A percentile compares a stretch with the other conserved stretches of the same genome.
Evolutionary conservation across 495 filamentous ascomycete genomes (phyloP).

Genomic region (Cercophora newfieldiana): DNA sequence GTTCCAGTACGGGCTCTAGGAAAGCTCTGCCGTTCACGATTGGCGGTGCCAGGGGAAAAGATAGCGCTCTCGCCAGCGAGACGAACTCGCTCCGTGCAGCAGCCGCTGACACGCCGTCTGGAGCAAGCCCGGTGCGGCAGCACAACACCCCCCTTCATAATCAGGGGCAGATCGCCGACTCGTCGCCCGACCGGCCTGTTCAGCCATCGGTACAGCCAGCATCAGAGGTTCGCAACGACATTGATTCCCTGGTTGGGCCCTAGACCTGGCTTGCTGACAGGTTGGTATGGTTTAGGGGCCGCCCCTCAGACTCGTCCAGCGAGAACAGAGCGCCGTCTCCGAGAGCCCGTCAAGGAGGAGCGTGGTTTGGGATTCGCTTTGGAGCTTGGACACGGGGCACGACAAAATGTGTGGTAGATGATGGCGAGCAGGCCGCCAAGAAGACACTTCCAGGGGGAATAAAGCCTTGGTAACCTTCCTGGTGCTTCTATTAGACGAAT

Average conservation of each 20-base stretch:
- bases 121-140: slow-evolving; percentile 40
- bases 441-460: no score
- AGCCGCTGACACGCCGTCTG: slow-evolving; percentile 37
- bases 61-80: slow-evolving; percentile 49
- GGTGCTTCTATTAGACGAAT: not conserved
- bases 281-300: slow-evolving; percentile 23
- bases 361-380: slow-evolving; percentile 57
- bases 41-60: slow-evolving; percentile 38
- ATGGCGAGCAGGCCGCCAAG: slow-evolving; percentile 20
- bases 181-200: not conserved
- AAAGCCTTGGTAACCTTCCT: no score
- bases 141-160: slow-evolving; percentile 9
- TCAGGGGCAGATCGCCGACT: not conserved
- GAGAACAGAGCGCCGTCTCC: slow-evolving; percentile 34
- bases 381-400: slow-evolving; percentile 50
- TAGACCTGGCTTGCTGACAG: slow-evolving; percentile 28
- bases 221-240: slow-evolving; percentile 36
- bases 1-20: slow-evolving; percentile 80
- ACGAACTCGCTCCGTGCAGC: slow-evolving; percentile 50
- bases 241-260: slow-evolving; percentile 37
- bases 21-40: slow-evolving; percentile 57
- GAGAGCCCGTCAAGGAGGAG: slow-evolving; percentile 43
- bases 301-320: slow-evolving; percentile 25
- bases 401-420: slow-evolving; percentile 28
- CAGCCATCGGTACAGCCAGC: slow-evolving; percentile 9